These are phyloP conservation scores for Hypsizygus marmoreus DNA, from an alignment of 768 basidiomycete species.

Conservation along the genomic window DNA sequence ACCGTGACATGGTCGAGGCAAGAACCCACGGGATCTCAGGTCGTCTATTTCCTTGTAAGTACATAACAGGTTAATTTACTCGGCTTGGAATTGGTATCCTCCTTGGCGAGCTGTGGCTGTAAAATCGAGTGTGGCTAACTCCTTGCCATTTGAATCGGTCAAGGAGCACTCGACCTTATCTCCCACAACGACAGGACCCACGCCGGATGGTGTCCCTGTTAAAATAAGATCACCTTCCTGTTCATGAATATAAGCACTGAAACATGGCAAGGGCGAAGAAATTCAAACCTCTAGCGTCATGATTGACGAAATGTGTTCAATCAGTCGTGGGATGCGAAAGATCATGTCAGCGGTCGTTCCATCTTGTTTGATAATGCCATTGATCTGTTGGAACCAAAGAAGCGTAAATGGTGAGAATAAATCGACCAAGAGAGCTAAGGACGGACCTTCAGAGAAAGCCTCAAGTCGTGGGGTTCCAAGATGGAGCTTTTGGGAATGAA, in stretches of 20 bases:
- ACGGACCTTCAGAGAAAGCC: slow-evolving; percentile 71
- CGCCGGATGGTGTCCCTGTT: slow-evolving; percentile 91
- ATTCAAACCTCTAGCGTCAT: slow-evolving; percentile 88
- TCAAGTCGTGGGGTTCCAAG: slow-evolving; percentile 72
- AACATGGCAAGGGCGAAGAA: background rate
- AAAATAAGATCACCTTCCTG: slow-evolving; percentile 92
- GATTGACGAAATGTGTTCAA: slow-evolving; percentile 91
- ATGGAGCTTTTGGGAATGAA: slow-evolving; percentile 81
- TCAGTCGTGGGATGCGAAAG: slow-evolving; percentile 83
- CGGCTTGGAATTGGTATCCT: slow-evolving; percentile 48
- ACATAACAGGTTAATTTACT: too few species aligned
- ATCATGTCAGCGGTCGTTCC: slow-evolving; percentile 91
- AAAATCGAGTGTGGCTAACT: slow-evolving; percentile 67
- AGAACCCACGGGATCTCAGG: too few species aligned
- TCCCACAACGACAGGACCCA: slow-evolving; percentile 74
- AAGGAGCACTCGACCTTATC: slow-evolving; percentile 80
- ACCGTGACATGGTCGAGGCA: too few species aligned
- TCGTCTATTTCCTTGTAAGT: too few species aligned
- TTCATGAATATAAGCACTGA: background rate
- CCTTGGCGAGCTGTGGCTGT: slow-evolving; percentile 64
- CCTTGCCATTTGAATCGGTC: slow-evolving; percentile 51
- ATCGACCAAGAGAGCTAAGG: background rate
- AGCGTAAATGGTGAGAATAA: background rate
- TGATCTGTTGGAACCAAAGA: slow-evolving; percentile 56
- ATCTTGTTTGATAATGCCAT: slow-evolving; percentile 80